phyloP scores from a whole-genome alignment of 768 basidiomycete genomes.

The Lactarius sp. region DNA sequence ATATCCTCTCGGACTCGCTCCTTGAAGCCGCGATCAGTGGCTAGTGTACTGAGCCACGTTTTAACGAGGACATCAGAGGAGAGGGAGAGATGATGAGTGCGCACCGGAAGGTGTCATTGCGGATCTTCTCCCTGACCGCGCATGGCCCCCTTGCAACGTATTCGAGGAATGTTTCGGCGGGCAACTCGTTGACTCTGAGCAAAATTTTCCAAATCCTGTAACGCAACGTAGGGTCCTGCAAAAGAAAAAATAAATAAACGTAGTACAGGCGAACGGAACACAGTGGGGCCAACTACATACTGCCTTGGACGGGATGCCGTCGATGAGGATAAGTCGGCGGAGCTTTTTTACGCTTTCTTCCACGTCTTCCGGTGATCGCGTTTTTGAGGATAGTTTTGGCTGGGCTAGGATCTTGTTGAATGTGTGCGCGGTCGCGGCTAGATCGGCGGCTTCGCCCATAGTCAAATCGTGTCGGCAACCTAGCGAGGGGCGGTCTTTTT shows the following conservation, averaged over 20 bases:
- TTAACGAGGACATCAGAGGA: background rate
- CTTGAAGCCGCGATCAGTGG: slow-evolving; percentile 97
- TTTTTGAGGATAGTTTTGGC: slow-evolving; percentile 59
- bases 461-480: background rate
- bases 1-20: slow-evolving; percentile 95
- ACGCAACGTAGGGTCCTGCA: slow-evolving; percentile 75
- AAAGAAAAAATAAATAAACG: background rate
- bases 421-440: slow-evolving; percentile 52
- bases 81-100: slow-evolving; percentile 9
- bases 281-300: slow-evolving; percentile 39
- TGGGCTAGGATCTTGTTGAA: slow-evolving; percentile 79
- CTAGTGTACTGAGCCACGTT: slow-evolving; percentile 60
- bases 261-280: background rate
- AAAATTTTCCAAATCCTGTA: slow-evolving; percentile 95
- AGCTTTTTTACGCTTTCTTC: slow-evolving; percentile 86
- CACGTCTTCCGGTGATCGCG: slow-evolving; percentile 56
- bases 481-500: background rate
- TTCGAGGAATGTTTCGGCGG: slow-evolving; percentile 67
- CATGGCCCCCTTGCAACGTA: slow-evolving; percentile 84
- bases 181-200: slow-evolving; percentile 71
- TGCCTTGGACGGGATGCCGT: slow-evolving; percentile 75
- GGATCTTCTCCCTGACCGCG: slow-evolving; percentile 84
- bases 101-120: slow-evolving; percentile 94
- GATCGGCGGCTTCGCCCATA: slow-evolving; percentile 12
- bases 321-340: slow-evolving; percentile 81